These are phyloP conservation scores for Ceratobasidium sp. DNA, from an alignment of 1,284 basidiomycete species.

Conservation along the genomic window DNA sequence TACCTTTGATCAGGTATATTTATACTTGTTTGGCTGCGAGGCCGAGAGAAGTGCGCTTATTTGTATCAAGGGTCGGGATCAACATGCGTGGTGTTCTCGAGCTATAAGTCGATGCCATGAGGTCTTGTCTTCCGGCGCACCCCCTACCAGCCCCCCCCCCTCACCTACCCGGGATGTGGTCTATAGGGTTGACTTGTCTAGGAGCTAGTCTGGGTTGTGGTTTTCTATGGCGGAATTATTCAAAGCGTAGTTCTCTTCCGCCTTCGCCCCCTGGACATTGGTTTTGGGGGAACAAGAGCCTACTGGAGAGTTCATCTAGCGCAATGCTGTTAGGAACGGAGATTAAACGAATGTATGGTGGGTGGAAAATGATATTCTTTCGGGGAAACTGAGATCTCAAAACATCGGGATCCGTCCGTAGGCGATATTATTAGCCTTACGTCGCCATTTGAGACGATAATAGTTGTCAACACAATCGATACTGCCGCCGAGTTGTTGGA, in stretches of 20 bases:
- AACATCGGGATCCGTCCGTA: neutral
- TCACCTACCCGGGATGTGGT: neutral
- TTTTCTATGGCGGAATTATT: neutral
- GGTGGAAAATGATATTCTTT: neutral
- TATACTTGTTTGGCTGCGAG: too few species aligned
- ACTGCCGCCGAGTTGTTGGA: constrained; percentile 1
- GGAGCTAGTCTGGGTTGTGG: neutral
- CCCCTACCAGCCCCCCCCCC: too few species aligned
- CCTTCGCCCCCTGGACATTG: constrained; percentile 22
- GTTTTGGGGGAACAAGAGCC: constrained; percentile 26
- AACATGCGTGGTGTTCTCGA: too few species aligned
- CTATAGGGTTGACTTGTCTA: neutral
- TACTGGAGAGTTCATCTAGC: neutral
- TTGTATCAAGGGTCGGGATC: too few species aligned
- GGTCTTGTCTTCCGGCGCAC: too few species aligned
- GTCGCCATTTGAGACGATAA: constrained; percentile 5
- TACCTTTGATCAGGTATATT: too few species aligned
- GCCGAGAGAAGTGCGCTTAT: too few species aligned
- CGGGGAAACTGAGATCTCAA: neutral
- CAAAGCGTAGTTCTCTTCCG: neutral
- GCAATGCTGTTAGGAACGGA: constrained; percentile 3
- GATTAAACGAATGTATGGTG: constrained; percentile 10
- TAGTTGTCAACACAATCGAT: constrained; percentile 4
- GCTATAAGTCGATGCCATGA: too few species aligned
- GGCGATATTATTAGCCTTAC: constrained; percentile 20